Evolutionary conservation across 306 rosid species (phyloP), one percentile per base, ranked within the genome.

Genomic region (Cucurbita pepo): DNA sequence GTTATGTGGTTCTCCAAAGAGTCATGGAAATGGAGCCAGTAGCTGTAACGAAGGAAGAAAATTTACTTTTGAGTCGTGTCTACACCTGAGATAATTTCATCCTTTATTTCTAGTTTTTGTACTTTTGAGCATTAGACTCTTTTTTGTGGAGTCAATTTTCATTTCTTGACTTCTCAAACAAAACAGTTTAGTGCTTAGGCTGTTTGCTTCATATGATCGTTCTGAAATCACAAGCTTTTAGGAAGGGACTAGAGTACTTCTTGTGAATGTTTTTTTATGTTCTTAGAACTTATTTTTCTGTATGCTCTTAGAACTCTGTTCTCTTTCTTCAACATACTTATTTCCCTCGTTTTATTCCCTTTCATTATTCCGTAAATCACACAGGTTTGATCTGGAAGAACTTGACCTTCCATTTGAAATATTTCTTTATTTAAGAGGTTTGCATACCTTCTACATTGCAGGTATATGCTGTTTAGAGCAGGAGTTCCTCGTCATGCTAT

Each of bases 401-500:
- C 16, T 14, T 37, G 13, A 38, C 41, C 36, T 10, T 52, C 6
- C 0, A 58, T 30, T 58, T 30, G 18, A 30, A 30, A 11, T 34
- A 58, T 21, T 58, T 30, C n/a, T 25, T 25, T 58, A 58, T 58
- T 58, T 25, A 61, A 80, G 74, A 66, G 73, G 25, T 47, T 56
- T 69, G 69, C 25, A 75, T 72, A 44, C 30, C 74, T 75, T 43
- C 51, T 56, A 25, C 78, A 54, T 82, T 82, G 79, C 87, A 93
- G 97, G 77, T 93, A 93, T 81, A 93, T 93, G 96, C 89, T 93
- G 77, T 82, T 85, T 74, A 85, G 93, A 80, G 98, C 96, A 69
- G 95, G 96, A 50, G 96, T 93, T 84, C 96, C 97, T 71, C 94
- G 96, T 60, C 97, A 93, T 85, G 96, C 98, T 72, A 87, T 93